These are phyloP conservation scores for Bacterosira constricta DNA, from an alignment of 108 stramenopile species.

Conservation along the genomic window DNA sequence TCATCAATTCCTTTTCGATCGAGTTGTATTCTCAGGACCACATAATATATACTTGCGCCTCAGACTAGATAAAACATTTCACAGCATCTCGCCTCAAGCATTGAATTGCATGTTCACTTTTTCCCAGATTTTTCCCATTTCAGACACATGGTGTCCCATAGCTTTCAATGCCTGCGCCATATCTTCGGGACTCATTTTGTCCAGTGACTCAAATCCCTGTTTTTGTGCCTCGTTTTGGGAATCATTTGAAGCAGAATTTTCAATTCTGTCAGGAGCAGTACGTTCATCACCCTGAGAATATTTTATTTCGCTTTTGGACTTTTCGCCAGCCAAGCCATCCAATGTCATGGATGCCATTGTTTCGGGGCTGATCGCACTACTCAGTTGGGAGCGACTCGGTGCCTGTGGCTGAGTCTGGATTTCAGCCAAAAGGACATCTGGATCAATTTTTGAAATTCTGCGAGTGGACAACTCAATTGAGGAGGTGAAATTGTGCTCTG, in stretches of 20 bases:
- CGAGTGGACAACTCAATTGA: not conserved
- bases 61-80: too few species aligned
- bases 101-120: not conserved
- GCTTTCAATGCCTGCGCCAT: not conserved
- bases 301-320: too few species aligned
- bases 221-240: too few species aligned
- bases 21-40: too few species aligned
- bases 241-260: too few species aligned
- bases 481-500: not conserved
- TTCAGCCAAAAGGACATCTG: not conserved
- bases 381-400: not conserved
- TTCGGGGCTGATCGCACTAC: not conserved
- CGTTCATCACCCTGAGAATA: too few species aligned
- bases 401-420: too few species aligned
- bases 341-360: not conserved
- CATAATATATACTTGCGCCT: too few species aligned
- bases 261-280: too few species aligned
- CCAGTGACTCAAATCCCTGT: too few species aligned
- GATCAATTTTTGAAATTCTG: not conserved
- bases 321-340: not conserved
- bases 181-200: not conserved
- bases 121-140: not conserved
- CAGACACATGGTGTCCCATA: not conserved
- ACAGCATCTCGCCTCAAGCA: too few species aligned
- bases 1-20: not conserved